Base-by-base conservation (phyloP, 805 yeast species). In the Candida fluviatilis region DNA sequence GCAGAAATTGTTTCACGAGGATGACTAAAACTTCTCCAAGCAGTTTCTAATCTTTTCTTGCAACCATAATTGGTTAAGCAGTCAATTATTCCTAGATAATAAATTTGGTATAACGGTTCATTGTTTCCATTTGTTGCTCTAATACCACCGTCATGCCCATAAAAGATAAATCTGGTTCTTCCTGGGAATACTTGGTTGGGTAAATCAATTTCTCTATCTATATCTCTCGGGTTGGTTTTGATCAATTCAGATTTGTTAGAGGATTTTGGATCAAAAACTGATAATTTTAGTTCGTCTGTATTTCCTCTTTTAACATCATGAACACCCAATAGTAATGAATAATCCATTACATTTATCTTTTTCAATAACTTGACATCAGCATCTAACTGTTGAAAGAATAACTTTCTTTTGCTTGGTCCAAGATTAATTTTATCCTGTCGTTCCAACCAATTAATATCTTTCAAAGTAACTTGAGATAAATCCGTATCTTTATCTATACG, bases 1-100 rank as follows among this genome's bases (percentile, higher is more conserved):
- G 99, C 95, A 48, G 95, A 85, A 2, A 95, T 80, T 3, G 82
- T 74, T 31, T 72, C 73, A 39, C 90, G 66, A 28, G 80, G 73
- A 53, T 87, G 85, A 26, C 76, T 75, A 18, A 93, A 50, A 12
- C 85, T 73, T 57, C 95, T 76, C 80, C 89, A 84, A 45, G 86
- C 76, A 0, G 98, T 91, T 55, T 93, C 99, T 33, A 89, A 58
- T 46, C 76, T 74, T 57, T 93, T 93, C 47, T 79, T 64, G 16
- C 82, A 60, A 0, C 85, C 79, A 51, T 87, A 87, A 46, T 78
- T 78, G 0, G 99, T 93, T 48, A 93, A 68, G 61, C 96, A 91
- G 56, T 93, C 99, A 46, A 93, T 93, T 27, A 93, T 82, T 6
- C 99, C 99, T 50, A 93, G 65, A 53, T 90, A 93, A 62, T 93